Percentiles rank a stretch among this genome's conserved stretches.
Evolutionary conservation across 768 basidiomycete species (phyloP).

Genomic region (Lactifluus volemus): DNA sequence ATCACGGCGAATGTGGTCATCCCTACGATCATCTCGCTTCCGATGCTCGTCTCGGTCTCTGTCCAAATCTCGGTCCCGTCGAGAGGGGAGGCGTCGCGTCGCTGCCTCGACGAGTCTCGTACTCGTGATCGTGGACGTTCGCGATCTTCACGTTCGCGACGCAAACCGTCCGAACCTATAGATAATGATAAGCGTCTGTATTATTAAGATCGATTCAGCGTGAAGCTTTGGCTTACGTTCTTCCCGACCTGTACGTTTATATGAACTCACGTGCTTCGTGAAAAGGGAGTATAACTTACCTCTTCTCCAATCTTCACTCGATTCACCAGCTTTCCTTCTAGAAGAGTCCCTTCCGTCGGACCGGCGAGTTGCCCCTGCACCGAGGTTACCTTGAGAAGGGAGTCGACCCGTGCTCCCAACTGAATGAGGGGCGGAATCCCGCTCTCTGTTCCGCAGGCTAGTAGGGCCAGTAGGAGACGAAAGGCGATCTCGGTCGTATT

Average conservation of each 20-base stretch:
- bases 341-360: conserved; percentile 49
- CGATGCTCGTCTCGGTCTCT: conserved; percentile 31
- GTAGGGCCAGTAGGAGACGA: conserved; percentile 38
- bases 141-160: conserved; percentile 54
- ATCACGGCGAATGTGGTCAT: conserved; percentile 31
- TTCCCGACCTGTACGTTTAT: conserved; percentile 36
- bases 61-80: conserved; percentile 29
- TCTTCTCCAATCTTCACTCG: conserved; percentile 79
- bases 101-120: conserved; percentile 53
- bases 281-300: conserved; percentile 37
- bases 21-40: conserved; percentile 36
- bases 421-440: conserved; percentile 58
- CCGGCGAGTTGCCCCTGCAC: conserved; percentile 38
- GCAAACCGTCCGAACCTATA: conserved; percentile 44
- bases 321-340: conserved; percentile 66
- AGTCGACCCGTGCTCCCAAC: conserved; percentile 35
- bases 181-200: background rate
- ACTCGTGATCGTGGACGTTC: conserved; percentile 56
- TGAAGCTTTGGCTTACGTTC: conserved; percentile 41
- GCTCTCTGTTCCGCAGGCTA: conserved; percentile 52
- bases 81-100: conserved; percentile 48
- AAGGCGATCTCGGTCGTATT: conserved; percentile 76
- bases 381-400: conserved; percentile 24
- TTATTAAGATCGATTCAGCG: background rate
- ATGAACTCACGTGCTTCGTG: conserved; percentile 2